Conservation (phyloP, 495 filamentous ascomycete species). For the Aspergillus heteromorphus region DNA sequence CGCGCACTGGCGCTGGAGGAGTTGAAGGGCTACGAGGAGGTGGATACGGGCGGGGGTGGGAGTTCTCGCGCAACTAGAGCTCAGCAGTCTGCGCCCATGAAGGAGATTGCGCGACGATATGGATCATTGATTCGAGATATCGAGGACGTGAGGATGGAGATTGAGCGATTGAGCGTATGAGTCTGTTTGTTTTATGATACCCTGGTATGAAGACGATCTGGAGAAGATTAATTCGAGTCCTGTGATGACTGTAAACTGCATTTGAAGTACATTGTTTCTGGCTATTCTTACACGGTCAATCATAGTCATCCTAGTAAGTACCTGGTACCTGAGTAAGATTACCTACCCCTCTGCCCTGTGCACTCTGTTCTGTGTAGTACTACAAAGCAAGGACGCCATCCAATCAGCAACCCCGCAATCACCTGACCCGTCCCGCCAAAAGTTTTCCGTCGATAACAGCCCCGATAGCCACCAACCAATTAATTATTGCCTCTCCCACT, state of each 20-base stretch:
- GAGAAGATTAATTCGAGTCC: no score
- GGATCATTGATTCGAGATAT: conserved; percentile 48
- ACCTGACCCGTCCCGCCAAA: conserved; percentile 29
- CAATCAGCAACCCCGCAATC: conserved; percentile 14
- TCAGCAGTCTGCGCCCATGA: conserved; percentile 45
- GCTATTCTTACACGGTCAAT: no score
- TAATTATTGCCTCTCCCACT: background rate
- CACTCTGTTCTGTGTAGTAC: no score
- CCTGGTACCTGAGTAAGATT: background rate
- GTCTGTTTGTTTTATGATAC: conserved; percentile 2
- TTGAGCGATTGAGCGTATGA: conserved; percentile 43
- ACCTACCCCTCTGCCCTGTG: no score
- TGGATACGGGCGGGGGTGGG: conserved; percentile 14
- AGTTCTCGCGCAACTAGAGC: conserved; percentile 13
- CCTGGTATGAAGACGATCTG: background rate
- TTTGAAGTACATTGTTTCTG: no score
- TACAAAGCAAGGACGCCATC: background rate
- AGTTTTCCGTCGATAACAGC: conserved; percentile 20
- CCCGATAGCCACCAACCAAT: background rate
- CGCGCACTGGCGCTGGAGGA: conserved; percentile 40
- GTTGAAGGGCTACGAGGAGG: conserved; percentile 49
- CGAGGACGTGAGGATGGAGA: conserved; percentile 51
- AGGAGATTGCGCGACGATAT: conserved; percentile 59
- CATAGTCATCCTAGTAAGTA: background rate
- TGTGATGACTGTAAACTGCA: no score